A percentile compares a stretch with the other conserved stretches of the same genome.
Conservation (phyloP, 768 basidiomycete species). For the Galerina marginata region DNA sequence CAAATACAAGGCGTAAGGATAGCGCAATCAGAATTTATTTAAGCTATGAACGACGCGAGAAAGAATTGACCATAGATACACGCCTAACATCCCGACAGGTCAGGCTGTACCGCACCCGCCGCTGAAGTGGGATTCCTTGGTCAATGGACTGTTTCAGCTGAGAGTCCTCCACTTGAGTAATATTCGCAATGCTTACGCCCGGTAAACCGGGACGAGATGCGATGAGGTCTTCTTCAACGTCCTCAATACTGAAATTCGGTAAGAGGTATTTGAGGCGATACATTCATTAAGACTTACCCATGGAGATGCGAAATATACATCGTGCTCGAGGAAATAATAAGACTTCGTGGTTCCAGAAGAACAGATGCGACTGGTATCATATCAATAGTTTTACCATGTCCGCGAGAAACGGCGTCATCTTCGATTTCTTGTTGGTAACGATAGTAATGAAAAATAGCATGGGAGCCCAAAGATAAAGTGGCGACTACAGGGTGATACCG, state of each 20-base stretch:
- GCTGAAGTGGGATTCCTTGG: slow-evolving; percentile 56
- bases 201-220: slow-evolving; percentile 30
- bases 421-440: slow-evolving; percentile 49
- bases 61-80: slow-evolving; percentile 40
- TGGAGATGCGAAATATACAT: slow-evolving; percentile 81
- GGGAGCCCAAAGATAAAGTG: slow-evolving; percentile 88
- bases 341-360: slow-evolving; percentile 84
- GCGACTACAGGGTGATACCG: slow-evolving; percentile 87
- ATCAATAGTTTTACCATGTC: slow-evolving; percentile 61
- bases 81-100: slow-evolving; percentile 85
- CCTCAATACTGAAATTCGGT: slow-evolving; percentile 58
- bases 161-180: slow-evolving; percentile 50
- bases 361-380: slow-evolving; percentile 70
- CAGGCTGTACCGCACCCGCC: slow-evolving; percentile 75
- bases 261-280: neutral
- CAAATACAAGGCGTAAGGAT: neutral
- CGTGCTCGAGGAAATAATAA: slow-evolving; percentile 72
- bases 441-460: slow-evolving; percentile 85
- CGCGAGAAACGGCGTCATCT: slow-evolving; percentile 26
- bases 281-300: slow-evolving; percentile 47
- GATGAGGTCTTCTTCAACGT: slow-evolving; percentile 53
- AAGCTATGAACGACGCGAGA: slow-evolving; percentile 9
- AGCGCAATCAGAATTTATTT: neutral
- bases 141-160: slow-evolving; percentile 42
- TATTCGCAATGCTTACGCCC: slow-evolving; percentile 58